A percentile compares a stretch with the other conserved stretches of the same genome.
These are phyloP conservation scores for Xylaria flabelliformis DNA, from an alignment of 495 filamentous ascomycete species.

Conservation along the genomic window DNA sequence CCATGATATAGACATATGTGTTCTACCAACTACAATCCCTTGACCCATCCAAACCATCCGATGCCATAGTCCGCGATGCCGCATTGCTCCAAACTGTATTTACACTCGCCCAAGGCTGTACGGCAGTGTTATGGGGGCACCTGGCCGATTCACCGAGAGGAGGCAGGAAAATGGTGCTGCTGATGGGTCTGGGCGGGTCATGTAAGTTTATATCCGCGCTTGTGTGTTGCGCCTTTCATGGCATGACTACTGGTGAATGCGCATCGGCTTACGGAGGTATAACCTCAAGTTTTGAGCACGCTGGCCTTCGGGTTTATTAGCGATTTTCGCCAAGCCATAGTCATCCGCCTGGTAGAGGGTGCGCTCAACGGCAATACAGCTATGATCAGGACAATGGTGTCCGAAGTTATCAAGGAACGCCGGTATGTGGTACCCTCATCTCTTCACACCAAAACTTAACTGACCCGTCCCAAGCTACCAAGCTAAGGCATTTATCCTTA, in stretches of 20 bases:
- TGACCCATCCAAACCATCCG: slow-evolving; percentile 58
- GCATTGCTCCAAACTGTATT: slow-evolving; percentile 71
- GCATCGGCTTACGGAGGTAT: slow-evolving; percentile 2
- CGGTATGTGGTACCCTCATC: slow-evolving; percentile 73
- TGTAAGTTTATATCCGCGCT: slow-evolving; percentile 1
- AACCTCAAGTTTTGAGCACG: slow-evolving; percentile 59
- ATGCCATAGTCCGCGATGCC: slow-evolving; percentile 66
- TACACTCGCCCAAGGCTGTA: slow-evolving; percentile 71
- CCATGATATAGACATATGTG: slow-evolving; percentile 55
- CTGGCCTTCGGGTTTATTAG: slow-evolving; percentile 71
- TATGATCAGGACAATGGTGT: slow-evolving; percentile 71
- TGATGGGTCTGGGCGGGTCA: slow-evolving; percentile 68
- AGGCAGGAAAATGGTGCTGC: slow-evolving; percentile 67
- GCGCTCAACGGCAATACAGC: slow-evolving; percentile 72
- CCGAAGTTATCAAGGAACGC: slow-evolving; percentile 70
- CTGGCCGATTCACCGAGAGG: slow-evolving; percentile 65
- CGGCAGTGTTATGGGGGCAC: slow-evolving; percentile 71
- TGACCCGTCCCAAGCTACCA: slow-evolving; percentile 38
- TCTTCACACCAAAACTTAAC: slow-evolving; percentile 35
- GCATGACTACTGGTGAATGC: not conserved
- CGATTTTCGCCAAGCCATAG: slow-evolving; percentile 64
- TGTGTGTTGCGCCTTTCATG: too few relatives aligned
- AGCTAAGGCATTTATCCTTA: slow-evolving; percentile 59
- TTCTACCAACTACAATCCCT: slow-evolving; percentile 68
- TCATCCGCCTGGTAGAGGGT: slow-evolving; percentile 68